Percentiles rank a stretch among this genome's conserved stretches.
These are phyloP conservation scores for Carex littledalei DNA, from an alignment of 176 grass and related monocot genomes.

Conservation along the genomic window DNA sequence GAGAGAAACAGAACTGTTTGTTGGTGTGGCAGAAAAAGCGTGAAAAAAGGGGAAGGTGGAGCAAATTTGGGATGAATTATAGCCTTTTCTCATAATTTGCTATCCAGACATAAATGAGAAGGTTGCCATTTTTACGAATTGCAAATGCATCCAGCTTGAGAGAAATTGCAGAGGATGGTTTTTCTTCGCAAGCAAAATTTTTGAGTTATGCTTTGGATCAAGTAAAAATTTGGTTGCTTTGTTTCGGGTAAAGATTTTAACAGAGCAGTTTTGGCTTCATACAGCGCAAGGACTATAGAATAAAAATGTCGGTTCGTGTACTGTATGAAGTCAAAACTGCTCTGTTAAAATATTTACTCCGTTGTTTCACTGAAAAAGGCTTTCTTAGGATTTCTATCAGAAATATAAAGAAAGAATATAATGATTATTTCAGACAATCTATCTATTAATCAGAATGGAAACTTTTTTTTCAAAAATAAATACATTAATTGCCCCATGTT, in stretches of 20 bases:
- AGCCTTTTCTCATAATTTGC: background rate
- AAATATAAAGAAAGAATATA: background rate
- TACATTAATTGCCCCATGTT: background rate
- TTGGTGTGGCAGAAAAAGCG: constrained; percentile 2
- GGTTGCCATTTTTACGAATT: background rate
- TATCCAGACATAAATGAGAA: background rate
- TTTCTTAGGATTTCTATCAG: background rate
- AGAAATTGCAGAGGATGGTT: background rate
- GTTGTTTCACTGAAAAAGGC: background rate
- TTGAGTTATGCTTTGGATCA: background rate
- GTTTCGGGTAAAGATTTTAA: too few species aligned
- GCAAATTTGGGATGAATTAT: constrained; percentile 1
- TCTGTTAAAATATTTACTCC: too few species aligned
- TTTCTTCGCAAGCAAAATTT: background rate
- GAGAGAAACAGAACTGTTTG: background rate
- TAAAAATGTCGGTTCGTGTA: too few species aligned
- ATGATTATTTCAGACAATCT: background rate
- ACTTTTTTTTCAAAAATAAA: background rate
- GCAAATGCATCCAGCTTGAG: background rate
- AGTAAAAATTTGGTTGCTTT: background rate
- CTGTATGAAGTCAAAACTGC: too few species aligned
- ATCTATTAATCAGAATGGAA: background rate
- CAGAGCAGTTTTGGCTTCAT: too few species aligned
- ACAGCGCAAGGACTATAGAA: too few species aligned
- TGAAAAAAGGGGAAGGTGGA: constrained; percentile 8